These are phyloP conservation scores for Elsinoe fawcettii DNA, from an alignment of 2,329 filamentous ascomycete genomes.

Conservation along the genomic window DNA sequence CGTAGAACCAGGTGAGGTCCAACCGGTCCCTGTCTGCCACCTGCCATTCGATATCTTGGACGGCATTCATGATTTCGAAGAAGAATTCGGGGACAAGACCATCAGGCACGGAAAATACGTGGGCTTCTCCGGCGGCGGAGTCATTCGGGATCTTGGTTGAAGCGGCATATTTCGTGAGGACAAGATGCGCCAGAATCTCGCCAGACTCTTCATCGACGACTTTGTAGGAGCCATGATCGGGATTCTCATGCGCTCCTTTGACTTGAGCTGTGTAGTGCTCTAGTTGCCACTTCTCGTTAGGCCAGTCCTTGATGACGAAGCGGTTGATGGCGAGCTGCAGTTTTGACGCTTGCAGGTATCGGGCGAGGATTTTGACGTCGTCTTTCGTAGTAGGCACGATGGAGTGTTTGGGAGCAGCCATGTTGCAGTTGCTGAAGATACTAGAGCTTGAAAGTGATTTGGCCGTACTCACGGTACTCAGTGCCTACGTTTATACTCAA, in stretches of 20 bases:
- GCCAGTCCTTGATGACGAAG: neutral
- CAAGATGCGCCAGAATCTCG: neutral
- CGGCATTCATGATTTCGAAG: neutral
- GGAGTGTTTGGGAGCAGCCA: neutral
- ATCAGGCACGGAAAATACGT: neutral
- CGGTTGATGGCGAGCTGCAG: conserved; percentile 2
- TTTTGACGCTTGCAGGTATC: neutral
- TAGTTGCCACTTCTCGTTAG: neutral
- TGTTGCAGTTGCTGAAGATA: neutral
- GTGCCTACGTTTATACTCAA: neutral
- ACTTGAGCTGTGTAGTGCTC: neutral
- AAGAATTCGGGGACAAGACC: neutral
- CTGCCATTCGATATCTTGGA: neutral
- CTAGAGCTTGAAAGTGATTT: no score
- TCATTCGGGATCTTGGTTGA: neutral
- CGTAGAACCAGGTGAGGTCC: neutral
- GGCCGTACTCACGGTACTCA: neutral
- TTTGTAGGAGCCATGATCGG: neutral
- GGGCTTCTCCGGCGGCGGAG: neutral
- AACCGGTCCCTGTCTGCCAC: neutral
- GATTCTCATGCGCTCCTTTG: neutral
- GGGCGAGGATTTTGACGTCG: neutral
- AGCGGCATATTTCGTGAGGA: neutral
- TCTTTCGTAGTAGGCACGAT: neutral
- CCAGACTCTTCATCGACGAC: neutral